Percentiles rank a stretch among this genome's conserved stretches.
Conservation (phyloP, 208 protist species). For the Acanthamoeba royreba region DNA sequence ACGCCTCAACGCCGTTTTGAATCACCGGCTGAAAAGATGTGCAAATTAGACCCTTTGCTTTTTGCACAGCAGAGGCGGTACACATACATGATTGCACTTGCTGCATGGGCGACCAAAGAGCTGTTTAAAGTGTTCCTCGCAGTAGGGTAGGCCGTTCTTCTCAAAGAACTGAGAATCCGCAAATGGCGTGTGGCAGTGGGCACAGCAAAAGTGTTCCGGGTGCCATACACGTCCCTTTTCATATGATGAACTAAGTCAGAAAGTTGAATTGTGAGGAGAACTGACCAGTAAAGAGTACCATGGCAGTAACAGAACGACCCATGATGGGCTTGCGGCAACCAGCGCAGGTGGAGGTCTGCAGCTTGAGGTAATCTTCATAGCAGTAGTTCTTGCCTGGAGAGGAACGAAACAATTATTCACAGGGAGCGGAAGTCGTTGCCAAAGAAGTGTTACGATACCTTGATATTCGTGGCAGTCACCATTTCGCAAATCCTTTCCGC, state of each 20-base stretch:
- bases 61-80: constrained; percentile 32
- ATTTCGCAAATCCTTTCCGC: constrained; percentile 62
- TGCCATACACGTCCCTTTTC: constrained; percentile 14
- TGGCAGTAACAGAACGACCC: constrained; percentile 62
- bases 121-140: constrained; percentile 26
- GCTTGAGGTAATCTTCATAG: constrained; percentile 62
- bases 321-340: constrained; percentile 65
- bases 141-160: constrained; percentile 54
- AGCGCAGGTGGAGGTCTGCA: constrained; percentile 48
- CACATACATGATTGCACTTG: constrained; percentile 46
- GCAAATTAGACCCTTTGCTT: constrained; percentile 8
- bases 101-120: background rate
- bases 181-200: constrained; percentile 43
- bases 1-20: constrained; percentile 36
- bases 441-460: background rate
- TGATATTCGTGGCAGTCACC: constrained; percentile 67
- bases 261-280: too few relatives aligned
- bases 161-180: constrained; percentile 18
- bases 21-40: constrained; percentile 54
- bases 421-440: background rate
- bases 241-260: too few relatives aligned
- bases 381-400: constrained; percentile 57
- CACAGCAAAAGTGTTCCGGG: constrained; percentile 57
- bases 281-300: background rate
- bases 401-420: background rate